A percentile compares a stretch with the other conserved stretches of the same genome.
phyloP scores from a whole-genome alignment of 495 filamentous ascomycete species.

The Aspergillus heteromorphus region DNA sequence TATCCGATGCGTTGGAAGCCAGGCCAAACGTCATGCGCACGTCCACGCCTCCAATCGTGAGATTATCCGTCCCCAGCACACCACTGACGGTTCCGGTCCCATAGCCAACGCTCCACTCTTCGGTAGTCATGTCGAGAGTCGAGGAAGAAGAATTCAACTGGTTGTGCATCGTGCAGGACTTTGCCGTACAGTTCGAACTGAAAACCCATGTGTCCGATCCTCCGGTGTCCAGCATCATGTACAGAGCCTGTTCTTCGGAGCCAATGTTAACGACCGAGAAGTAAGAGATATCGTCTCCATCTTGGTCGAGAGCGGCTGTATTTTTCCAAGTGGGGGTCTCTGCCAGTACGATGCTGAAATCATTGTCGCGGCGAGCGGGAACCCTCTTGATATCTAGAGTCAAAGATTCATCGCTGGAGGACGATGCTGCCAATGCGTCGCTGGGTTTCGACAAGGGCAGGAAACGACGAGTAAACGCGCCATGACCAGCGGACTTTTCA shows the following conservation, averaged over 20 bases:
- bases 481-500: neutral
- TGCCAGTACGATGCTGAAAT: conserved; percentile 53
- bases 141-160: conserved; percentile 60
- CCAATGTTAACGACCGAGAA: conserved; percentile 66
- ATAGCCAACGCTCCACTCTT: conserved; percentile 58
- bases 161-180: conserved; percentile 59
- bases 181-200: conserved; percentile 54
- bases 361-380: conserved; percentile 38
- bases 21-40: conserved; percentile 62
- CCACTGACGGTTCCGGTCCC: conserved; percentile 68
- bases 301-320: conserved; percentile 64
- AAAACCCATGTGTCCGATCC: conserved; percentile 77
- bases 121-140: conserved; percentile 42
- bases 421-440: conserved; percentile 8
- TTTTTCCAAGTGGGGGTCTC: conserved; percentile 47
- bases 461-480: conserved; percentile 26
- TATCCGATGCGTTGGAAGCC: conserved; percentile 56
- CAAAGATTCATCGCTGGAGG: conserved; percentile 7
- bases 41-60: conserved; percentile 59
- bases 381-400: conserved; percentile 30
- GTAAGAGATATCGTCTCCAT: conserved; percentile 74
- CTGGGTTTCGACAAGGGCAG: conserved; percentile 23
- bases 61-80: conserved; percentile 53
- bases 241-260: conserved; percentile 55
- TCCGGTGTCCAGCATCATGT: conserved; percentile 76